Evolutionary conservation across 148 eudicot species (phyloP), one percentile per base, ranked within the genome.

Genomic region (Rhododendron mucronatum): DNA sequence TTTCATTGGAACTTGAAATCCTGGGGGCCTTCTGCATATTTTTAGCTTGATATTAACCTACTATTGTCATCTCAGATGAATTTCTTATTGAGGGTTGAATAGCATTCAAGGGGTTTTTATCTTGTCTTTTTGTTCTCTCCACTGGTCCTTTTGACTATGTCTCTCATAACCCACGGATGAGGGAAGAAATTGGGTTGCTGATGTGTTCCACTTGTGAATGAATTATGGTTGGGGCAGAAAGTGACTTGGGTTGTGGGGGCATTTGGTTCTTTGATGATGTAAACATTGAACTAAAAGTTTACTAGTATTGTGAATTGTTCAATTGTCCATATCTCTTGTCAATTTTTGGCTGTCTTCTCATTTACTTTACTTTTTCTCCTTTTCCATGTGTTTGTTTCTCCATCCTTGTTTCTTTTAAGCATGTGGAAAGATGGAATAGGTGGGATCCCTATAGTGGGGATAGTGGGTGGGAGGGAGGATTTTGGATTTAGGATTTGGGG

Each of bases 141-240:
- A 28, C 86, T 50, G 80, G 65, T 86, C 23, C 79, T 87, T 88
- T 77, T 80, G 83, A 80, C 63, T 3, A 6, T 35, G 21, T 30
- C 44, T 53, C 21, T 81, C 44, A 51, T 51, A 5, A 30, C 15
- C 2, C 16, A 30, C 18, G 28, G 75, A 69, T 37, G 75, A 11
- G 8, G 75, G 33, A 16, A 51, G 35, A 81, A 81, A 53, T 51
- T 55, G 67, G 83, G n/a, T 33, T 81, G 83, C 65, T 81, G 83
- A 81, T 81, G 67, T 53, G 83, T 84, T 63, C 87, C 77, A 81
- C 78, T 39, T 82, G 87, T 84, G 48, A 47, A 86, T 63, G 82
- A 85, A 85, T 85, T 75, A 89, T 87, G 87, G 90, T 81, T 87
- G 87, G 83, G 85, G 41, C 21, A 41, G 88, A 91, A 83, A 89